Evolutionary conservation across 1,284 basidiomycete species (phyloP), one percentile per base, ranked within the genome.

Genomic region (Naganishia albida): DNA sequence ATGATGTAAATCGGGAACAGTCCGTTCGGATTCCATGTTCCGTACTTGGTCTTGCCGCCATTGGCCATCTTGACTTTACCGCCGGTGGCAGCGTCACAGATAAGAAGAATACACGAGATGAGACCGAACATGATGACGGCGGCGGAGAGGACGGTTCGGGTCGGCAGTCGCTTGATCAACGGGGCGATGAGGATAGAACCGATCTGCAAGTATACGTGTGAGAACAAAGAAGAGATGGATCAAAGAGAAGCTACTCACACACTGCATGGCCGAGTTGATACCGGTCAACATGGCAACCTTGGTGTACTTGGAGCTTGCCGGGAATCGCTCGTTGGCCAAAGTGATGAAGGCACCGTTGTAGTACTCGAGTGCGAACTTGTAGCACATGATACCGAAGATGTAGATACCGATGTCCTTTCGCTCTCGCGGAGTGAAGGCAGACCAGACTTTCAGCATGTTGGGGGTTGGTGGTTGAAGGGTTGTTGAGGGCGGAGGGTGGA

Each of bases 71-170:
- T 73, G 64, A 59, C 34, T 60, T 68, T 67, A 38, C 75, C 75
- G 23, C 76, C 77, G 6, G 76, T 77, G 15, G 72, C 74, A 34
- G 77, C 77, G 56, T 78, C 77, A 43, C 72, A 70, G 63, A 79
- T 78, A 43, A 79, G 71, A 25, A 76, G 71, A 34, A 76, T 67
- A 28, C 69, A 68, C 1, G 73, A 70, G 69, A 78, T 77, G 53
- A 78, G 20, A 50, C 71, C 73, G 65, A 79, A 79, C 43, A 69
- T 67, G 38, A 78, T 50, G 30, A 78, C 72, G 46, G 77, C 77
- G 25, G 30, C 62, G 8, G 75, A 67, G 16, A 79, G 73, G 40
- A 79, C 77, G 30, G 73, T 69, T 26, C 77, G 68, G 18, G 77
- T 79, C 7, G 75, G 75, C 69, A 73, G 74, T 38, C 70, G 71